Base-by-base conservation (phyloP, 176 grass and related monocot species). In the Carex parvula region DNA sequence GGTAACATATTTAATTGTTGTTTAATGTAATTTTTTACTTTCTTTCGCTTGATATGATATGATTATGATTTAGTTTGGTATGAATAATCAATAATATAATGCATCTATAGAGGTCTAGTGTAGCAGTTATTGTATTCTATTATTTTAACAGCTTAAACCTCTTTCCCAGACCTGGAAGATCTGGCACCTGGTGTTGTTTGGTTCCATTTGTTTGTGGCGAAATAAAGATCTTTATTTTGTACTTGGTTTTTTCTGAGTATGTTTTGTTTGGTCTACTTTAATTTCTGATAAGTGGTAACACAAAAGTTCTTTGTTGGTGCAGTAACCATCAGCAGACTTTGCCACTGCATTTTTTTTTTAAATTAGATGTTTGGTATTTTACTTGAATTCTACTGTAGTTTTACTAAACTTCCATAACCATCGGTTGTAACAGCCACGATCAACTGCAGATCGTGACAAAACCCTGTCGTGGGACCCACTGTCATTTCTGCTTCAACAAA, bases 401-500 rank as follows among this genome's bases (percentile, higher is more conserved):
- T 26, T 53, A 56, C 30, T 53, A 12, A 58, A 17, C 6, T 75
- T 53, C 3, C 30, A 76, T 55, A 55, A 8, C 4, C 3, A 76
- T 30, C 48, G 1, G 10, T 76, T 55, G 72, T 76, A 76, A 76
- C 72, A 30, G 86, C 24, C 80, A 87, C 68, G 86, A 79, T 89
- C 59, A 85, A 83, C 26, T 95, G 87, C 91, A 98, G 95, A 86
- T 98, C 69, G 80, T 98, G 77, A 64, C 76, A 57, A 98, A 98
- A 89, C 83, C 89, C 64, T 90, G 71, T 85, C 84, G 89, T 32
- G 88, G 94, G 41, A 98, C 86, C 84, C 86, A 94, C 63, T 95
- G 95, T 73, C 92, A 98, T 83, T 93, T 83, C 79, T 98, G 91
- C 82, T 98, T 95, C 53, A 86, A 63, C 84, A 88, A 89, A 92